phyloP scores from a whole-genome alignment of 441 rosid genomes.

The Biscutella laevigata region DNA sequence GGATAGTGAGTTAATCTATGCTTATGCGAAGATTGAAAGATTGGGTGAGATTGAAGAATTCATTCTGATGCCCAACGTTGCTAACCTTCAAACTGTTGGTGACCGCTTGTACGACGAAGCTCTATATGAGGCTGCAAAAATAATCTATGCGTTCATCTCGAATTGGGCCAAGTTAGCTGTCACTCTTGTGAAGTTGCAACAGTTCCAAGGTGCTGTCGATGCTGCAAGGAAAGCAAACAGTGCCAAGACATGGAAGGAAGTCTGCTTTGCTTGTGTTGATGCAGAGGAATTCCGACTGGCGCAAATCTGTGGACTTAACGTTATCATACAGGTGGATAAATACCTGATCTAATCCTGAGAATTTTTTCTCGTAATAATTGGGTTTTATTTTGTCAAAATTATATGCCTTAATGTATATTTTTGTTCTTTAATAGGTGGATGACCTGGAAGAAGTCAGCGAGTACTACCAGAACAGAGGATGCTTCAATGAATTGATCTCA shows the following conservation, averaged over 20 bases:
- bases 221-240: slow-evolving; percentile 99
- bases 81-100: slow-evolving; percentile 92
- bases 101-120: slow-evolving; percentile 89
- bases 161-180: slow-evolving; percentile 98
- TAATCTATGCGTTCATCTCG: slow-evolving; percentile 85
- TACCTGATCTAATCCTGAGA: background rate
- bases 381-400: background rate
- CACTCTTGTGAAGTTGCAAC: slow-evolving; percentile 86
- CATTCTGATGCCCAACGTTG: slow-evolving; percentile 97
- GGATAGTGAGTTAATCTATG: slow-evolving; percentile 95
- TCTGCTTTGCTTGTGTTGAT: slow-evolving; percentile 99
- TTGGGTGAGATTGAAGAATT: slow-evolving; percentile 93
- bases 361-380: background rate
- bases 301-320: slow-evolving; percentile 94
- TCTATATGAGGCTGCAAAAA: slow-evolving; percentile 94
- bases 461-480: slow-evolving; percentile 95
- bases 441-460: slow-evolving; percentile 98
- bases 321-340: slow-evolving; percentile 72
- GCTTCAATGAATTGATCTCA: slow-evolving; percentile 92
- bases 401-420: no score
- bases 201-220: slow-evolving; percentile 98
- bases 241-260: slow-evolving; percentile 99
- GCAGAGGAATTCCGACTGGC: slow-evolving; percentile 99
- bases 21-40: slow-evolving; percentile 98
- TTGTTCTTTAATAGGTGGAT: slow-evolving; percentile 98